These are phyloP conservation scores for Cladosporium sp. DNA, from an alignment of 2,329 filamentous ascomycete genomes.

Conservation along the genomic window DNA sequence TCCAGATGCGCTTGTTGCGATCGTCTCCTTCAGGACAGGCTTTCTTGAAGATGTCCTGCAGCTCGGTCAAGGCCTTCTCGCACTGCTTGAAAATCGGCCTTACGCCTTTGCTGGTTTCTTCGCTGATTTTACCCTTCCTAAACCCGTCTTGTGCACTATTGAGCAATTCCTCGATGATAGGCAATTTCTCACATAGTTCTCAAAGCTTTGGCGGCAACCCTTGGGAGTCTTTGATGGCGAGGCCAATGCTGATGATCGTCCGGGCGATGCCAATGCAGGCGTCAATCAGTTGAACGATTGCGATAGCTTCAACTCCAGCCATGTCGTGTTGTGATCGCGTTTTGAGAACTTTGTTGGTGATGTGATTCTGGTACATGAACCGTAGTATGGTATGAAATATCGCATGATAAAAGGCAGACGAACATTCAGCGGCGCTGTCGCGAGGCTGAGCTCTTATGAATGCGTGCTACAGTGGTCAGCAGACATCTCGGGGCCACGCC, in stretches of 20 bases:
- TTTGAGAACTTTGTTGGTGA: background rate
- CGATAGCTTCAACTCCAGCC: conserved; percentile 4
- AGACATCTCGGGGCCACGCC: too few relatives aligned
- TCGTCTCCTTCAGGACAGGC: conserved; percentile 22
- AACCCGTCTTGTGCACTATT: conserved; percentile 13
- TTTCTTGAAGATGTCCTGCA: conserved; percentile 20
- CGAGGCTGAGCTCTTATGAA: too few relatives aligned
- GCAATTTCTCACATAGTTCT: conserved; percentile 24
- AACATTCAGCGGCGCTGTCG: too few relatives aligned
- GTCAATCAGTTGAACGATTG: conserved; percentile 11
- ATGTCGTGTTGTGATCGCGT: background rate
- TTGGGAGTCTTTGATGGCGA: conserved; percentile 26
- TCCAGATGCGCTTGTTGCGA: conserved; percentile 23
- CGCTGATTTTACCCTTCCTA: conserved; percentile 1
- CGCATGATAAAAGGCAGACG: too few relatives aligned
- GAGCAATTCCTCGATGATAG: conserved; percentile 25
- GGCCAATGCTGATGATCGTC: conserved; percentile 27
- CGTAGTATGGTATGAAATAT: too few relatives aligned
- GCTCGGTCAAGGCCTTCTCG: conserved; percentile 12
- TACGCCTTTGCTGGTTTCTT: conserved; percentile 7
- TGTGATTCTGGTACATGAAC: background rate
- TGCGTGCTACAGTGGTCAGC: too few relatives aligned
- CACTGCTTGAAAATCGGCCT: conserved; percentile 21
- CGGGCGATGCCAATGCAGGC: conserved; percentile 28
- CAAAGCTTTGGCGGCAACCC: conserved; percentile 27